Evolutionary conservation across 305 asterid species (phyloP), one percentile per base, ranked within the genome.

Genomic region (Fraxinus nigra): DNA sequence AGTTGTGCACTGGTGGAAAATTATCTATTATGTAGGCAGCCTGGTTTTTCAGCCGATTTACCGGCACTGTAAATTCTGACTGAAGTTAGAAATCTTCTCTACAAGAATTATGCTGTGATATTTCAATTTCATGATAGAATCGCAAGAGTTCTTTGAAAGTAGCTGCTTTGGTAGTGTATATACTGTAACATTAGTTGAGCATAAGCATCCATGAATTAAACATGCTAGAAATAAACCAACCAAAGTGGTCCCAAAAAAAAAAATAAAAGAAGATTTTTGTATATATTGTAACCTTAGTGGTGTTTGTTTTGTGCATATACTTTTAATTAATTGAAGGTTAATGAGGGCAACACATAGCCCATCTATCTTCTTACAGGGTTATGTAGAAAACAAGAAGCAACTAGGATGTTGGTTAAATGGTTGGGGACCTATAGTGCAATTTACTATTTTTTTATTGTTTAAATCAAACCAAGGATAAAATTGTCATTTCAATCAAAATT

Each of bases 31-130:
- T 76, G 67, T 84, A 59, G 88, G 82, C 73, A 78, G 82, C 75
- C 61, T 70, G 78, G 73, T 56, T 34, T 70, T 70, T 79, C 81
- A 75, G 78, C 35, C 80, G 79, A 56, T 72, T 65, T 77, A 48
- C 82, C 38, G 72, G 85, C 85, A 78, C 67, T 86, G 92, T 85
- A 88, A 83, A 85, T 87, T 81, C 82, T 81, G 79, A 79, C 75
- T 81, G 78, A 70, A 79, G 85, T 85, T 89, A 82, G 89, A 86
- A 75, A 79, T 87, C 43, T 76, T 74, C 35, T 78, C 89, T 88
- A 80, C 73, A 86, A 90, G 84, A 88, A 87, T 81, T 79, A 70
- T 70, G 20, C 76, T 70, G 84, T 65, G 77, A 82, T 79, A 80
- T 80, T 88, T 65, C 74, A 82, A 34, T 79, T 67, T 72, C 73